These are phyloP conservation scores for Abelmoschus esculentus DNA, from an alignment of 345 rosid genomes.

Conservation along the genomic window DNA sequence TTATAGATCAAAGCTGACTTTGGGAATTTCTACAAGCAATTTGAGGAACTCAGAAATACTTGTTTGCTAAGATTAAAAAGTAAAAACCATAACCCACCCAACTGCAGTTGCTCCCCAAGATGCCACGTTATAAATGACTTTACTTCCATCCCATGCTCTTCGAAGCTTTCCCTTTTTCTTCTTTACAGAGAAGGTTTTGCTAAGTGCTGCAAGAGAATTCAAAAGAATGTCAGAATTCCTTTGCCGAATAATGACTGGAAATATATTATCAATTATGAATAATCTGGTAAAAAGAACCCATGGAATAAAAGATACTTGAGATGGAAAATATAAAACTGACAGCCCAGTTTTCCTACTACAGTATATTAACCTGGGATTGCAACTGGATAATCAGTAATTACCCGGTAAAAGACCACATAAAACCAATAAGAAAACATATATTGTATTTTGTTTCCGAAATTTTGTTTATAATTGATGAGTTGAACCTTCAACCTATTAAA, in stretches of 20 bases:
- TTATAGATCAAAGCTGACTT: background rate
- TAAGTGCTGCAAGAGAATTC: conserved; percentile 47
- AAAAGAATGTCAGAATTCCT: conserved; percentile 2
- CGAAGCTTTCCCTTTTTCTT: conserved; percentile 85
- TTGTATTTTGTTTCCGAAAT: too few species aligned
- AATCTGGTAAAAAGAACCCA: background rate
- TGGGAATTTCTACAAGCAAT: background rate
- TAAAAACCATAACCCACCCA: conserved; percentile 50
- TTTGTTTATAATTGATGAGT: too few species aligned
- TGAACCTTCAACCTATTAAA: too few species aligned
- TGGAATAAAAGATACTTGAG: background rate
- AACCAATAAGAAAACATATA: too few species aligned
- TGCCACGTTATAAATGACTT: conserved; percentile 82
- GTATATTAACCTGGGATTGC: too few species aligned
- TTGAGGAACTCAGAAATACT: background rate
- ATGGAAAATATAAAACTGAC: background rate
- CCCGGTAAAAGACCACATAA: too few species aligned
- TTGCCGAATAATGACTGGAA: background rate
- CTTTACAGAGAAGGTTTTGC: conserved; percentile 77
- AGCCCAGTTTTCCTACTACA: too few species aligned
- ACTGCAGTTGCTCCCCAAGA: conserved; percentile 58
- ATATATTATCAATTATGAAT: too few species aligned
- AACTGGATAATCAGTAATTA: background rate
- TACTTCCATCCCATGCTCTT: conserved; percentile 99
- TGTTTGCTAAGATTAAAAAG: background rate